Conservation (phyloP, 2,329 filamentous ascomycete genomes). For the Colletotrichum higginsianum region DNA sequence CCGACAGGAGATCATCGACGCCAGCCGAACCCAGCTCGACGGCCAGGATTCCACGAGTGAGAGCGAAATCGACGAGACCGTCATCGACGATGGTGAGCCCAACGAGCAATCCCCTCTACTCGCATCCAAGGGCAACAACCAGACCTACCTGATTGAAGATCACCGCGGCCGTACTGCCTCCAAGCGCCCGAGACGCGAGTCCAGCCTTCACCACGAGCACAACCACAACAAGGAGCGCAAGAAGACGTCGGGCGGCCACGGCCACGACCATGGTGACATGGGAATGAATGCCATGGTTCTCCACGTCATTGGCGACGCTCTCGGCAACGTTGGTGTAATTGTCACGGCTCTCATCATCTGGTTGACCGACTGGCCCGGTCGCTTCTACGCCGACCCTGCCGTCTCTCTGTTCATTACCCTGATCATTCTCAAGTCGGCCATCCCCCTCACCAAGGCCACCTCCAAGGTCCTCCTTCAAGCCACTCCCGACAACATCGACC, state of each 20-base stretch:
- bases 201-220: slow-evolving; percentile 76
- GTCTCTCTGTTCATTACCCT: slow-evolving; percentile 96
- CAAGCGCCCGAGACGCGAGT: slow-evolving; percentile 61
- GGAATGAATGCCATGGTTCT: slow-evolving; percentile 92
- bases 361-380: slow-evolving; percentile 85
- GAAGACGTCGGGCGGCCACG: slow-evolving; percentile 72
- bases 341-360: slow-evolving; percentile 89
- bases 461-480: slow-evolving; percentile 94
- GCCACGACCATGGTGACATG: slow-evolving; percentile 88
- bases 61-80: slow-evolving; percentile 65
- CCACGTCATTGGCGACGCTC: slow-evolving; percentile 84
- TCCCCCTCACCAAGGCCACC: slow-evolving; percentile 84
- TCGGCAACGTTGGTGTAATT: slow-evolving; percentile 91
- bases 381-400: slow-evolving; percentile 89
- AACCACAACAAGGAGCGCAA: slow-evolving; percentile 85
- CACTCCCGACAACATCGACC: slow-evolving; percentile 88
- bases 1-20: slow-evolving; percentile 91
- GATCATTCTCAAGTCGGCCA: slow-evolving; percentile 80
- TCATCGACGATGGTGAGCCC: slow-evolving; percentile 58
- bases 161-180: slow-evolving; percentile 43
- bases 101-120: slow-evolving; percentile 66
- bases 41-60: slow-evolving; percentile 68
- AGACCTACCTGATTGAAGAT: slow-evolving; percentile 31
- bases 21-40: slow-evolving; percentile 69
- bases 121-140: slow-evolving; percentile 53